Base-by-base conservation (phyloP, 371 early-diverging fungal species). In the Fennellomyces sp. region DNA sequence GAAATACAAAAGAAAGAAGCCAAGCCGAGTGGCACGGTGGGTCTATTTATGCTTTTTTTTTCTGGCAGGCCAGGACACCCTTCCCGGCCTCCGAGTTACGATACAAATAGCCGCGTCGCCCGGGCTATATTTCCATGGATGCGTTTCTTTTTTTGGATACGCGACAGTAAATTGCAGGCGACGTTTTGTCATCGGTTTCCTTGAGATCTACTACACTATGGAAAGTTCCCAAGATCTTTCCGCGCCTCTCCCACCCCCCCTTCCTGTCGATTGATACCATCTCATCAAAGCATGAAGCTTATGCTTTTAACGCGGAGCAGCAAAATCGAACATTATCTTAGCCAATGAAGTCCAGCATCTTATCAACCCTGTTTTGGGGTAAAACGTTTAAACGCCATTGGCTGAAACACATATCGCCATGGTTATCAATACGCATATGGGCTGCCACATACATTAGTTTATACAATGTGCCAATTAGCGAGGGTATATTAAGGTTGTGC, bases 51-150 rank as follows among this genome's bases (percentile, higher is more conserved):
- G n/a, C n/a, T n/a, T n/a, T n/a, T n/a, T n/a, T n/a, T n/a, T n/a
- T n/a, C n/a, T n/a, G n/a, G n/a, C n/a, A n/a, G n/a, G n/a, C n/a
- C n/a, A n/a, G n/a, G n/a, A n/a, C n/a, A n/a, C n/a, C n/a, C n/a
- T n/a, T n/a, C n/a, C n/a, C n/a, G n/a, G n/a, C n/a, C n/a, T n/a
- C n/a, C 5, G 17, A 39, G 13, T 2, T 11, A 6, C 5, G 5
- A 39, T n/a, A 39, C 5, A 45, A 45, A 45, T 15, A 45, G 15
- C 8, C 5, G 15, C 35, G 39, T 38, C 17, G 38, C 38, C 11
- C 23, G n/a, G 45, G 45, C 45, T 42, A 42, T 42, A 42, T 42
- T 42, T 7, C 45, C 45, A 42, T 42, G 45, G 45, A 4, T 33
- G 13, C 45, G 17, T 45, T 45, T 45, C 23, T 45, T 23, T 8